phyloP scores from a whole-genome alignment of 2,329 filamentous ascomycete species.

The Magnaporthiopsis incrustans region DNA sequence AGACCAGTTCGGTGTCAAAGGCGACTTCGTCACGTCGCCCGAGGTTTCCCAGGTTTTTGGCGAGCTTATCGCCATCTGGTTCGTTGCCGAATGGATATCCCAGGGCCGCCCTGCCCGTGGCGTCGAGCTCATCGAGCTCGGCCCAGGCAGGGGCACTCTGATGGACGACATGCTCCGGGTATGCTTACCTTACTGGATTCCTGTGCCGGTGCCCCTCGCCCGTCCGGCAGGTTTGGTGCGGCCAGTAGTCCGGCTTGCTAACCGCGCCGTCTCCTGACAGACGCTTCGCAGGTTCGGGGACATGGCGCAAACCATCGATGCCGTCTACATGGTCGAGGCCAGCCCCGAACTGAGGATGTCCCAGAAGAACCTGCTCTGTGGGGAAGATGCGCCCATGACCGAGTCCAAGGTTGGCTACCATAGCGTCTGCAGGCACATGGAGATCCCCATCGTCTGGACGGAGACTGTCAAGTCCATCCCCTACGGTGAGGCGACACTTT shows the following conservation, averaged over 20 bases:
- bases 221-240: not conserved
- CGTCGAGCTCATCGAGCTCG: slow-evolving; percentile 87
- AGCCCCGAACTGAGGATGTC: slow-evolving; percentile 67
- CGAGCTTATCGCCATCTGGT: slow-evolving; percentile 89
- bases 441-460: slow-evolving; percentile 76
- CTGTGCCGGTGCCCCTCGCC: not conserved
- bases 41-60: slow-evolving; percentile 98
- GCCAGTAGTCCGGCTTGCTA: not conserved
- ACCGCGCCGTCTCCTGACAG: slow-evolving; percentile 31
- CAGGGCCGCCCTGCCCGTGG: slow-evolving; percentile 68
- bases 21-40: slow-evolving; percentile 94
- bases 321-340: slow-evolving; percentile 94
- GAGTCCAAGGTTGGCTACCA: slow-evolving; percentile 67
- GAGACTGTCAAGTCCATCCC: slow-evolving; percentile 83
- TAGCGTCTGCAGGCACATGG: slow-evolving; percentile 67
- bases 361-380: slow-evolving; percentile 78
- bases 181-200: slow-evolving; percentile 25
- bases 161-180: slow-evolving; percentile 95
- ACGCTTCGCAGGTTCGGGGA: slow-evolving; percentile 77
- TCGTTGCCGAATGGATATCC: slow-evolving; percentile 92
- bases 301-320: slow-evolving; percentile 68
- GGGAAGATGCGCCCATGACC: slow-evolving; percentile 55
- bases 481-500: slow-evolving; percentile 35
- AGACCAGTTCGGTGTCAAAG: slow-evolving; percentile 86
- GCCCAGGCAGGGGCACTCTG: slow-evolving; percentile 85